Base-by-base conservation (phyloP, 2,329 filamentous ascomycete genomes). In the Penicillium oxalicum region DNA sequence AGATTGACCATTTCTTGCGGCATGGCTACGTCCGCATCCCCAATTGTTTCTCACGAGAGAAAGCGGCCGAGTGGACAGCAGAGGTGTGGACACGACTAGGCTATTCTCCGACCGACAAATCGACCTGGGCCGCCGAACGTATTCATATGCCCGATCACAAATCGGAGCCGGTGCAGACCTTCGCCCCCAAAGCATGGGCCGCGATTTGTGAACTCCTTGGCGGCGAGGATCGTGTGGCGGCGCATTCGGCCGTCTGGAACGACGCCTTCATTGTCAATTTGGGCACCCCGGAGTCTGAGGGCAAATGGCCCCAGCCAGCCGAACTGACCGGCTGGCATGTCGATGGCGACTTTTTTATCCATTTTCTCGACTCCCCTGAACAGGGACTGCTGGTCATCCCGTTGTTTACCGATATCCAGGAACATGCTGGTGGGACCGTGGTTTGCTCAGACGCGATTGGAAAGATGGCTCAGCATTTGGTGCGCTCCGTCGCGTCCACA, bases 181-280 rank as follows among this genome's bases (percentile, higher is more conserved):
- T 87, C 56, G 80, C 83, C 0, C 84, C 84, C 0, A 78, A 77
- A 51, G 83, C 82, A 2, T 87, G 83, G 83, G 69, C 73, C 0
- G 82, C 81, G 13, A 85, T 87, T 52, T 81, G 79, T 63, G 78
- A 84, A 63, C 74, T 87, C 8, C 77, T 83, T 49, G 83, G 83
- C 45, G 83, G 83, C 48, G 78, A 82, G 53, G 77, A 78, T 32
- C 74, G 75, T 6, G 67, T 84, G 32, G 62, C 67, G 1, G 67
- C 71, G 4, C 61, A 68, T 24, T 77, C 74, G 27, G 74, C 74
- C n/a, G 62, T 68, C n/a, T 87, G 84, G 83, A 75, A 75, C 54
- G 84, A 87, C 68, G 76, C 77, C 4, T 76, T 87, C 48, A 87
- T 87, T 58, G 82, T 87, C 36, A 87, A 87, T 65, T 74, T 87